Evolutionary conservation across 164 flowering plant genomes (phyloP), one percentile per base, ranked within the genome.

Genomic region (Echeveria elegans): DNA sequence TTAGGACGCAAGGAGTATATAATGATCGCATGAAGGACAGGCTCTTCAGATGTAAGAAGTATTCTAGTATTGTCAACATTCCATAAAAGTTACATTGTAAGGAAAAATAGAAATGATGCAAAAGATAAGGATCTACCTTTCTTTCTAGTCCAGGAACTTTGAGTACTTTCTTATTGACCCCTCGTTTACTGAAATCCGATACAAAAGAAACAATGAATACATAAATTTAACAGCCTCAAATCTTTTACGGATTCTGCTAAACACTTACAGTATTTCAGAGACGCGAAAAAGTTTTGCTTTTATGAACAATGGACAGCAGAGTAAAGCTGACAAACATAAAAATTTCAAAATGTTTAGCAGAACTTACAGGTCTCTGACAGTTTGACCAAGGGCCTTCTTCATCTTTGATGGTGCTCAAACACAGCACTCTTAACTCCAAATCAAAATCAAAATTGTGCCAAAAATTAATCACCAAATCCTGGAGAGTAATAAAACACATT

Each of bases 111-210:
- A 3, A 56, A 56, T 14, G 19, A 29, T 56, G 30, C 56, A 50
- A 2, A 34, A 34, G 37, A n/a, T 3, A 7, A 28, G 6, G 45
- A 31, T 37, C 23, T 78, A 88, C 99, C 97, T 92, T 95, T 76
- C 87, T 96, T 69, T 95, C 99, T 76, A 95, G 79, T 36, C 90
- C 83, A 65, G 97, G 97, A 81, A 95, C 97, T 79, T 95, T 95
- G 31, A 95, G 88, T 75, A 95, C 97, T 74, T 87, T 95, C 82
- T 95, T 95, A 80, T 95, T 95, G 68, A 95, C 97, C 78, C 74
- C 99, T 77, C 99, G 82, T 79, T 95, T 95, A 19, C 99, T 95
- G 88, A 80, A 82, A 80, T 66, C 67, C 59, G 18, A 73, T 0
- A 72, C 14, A 50, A 65, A 31, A 43, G 15, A 56, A 19, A 9